Base-by-base conservation (phyloP, 257 asterid species). In the Knoxia roxburghii region DNA sequence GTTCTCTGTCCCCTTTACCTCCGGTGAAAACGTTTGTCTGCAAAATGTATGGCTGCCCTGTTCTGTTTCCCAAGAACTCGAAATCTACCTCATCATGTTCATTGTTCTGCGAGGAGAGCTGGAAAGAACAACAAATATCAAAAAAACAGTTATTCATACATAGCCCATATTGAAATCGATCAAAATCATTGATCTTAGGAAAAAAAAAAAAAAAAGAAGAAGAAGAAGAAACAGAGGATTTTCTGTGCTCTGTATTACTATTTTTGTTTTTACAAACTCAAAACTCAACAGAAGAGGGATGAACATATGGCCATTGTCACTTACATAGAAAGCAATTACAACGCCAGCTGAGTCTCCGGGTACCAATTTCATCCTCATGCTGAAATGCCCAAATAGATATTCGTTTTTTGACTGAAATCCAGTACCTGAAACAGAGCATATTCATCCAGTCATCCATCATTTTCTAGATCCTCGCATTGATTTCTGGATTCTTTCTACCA, bases 11-110 rank as follows among this genome's bases (percentile, higher is more conserved):
- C 1, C 84, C 84, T 40, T 71, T 68, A 13, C 82, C 84, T 6
- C 79, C 82, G 1, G 84, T 77, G 75, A 80, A 80, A 37, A 80
- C 82, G 50, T 80, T 80, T 39, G 84, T 80, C 57, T 80, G 84
- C 9, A 80, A 24, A 2, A 76, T 80, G 43, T 73, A 68, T 2
- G 85, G 85, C 43, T 77, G 82, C 7, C 82, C 85, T 0, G 82
- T 75, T 65, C 82, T 69, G 73, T 77, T 81, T 4, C 85, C 85
- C 63, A 81, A 37, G 74, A 81, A 81, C 59, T 81, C 85, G 45
- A 67, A 81, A 68, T 81, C 85, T 55, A 81, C 72, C 72, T 81
- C 85, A 20, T 81, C 85, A 62, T 77, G 85, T 57, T 74, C 82
- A 17, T 77, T 73, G 13, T 50, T 71, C 65, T 73, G 73, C 15